Percentiles rank a stretch among this genome's conserved stretches.
Evolutionary conservation across 495 filamentous ascomycete genomes (phyloP).

Genomic region (Penicillium canariense): DNA sequence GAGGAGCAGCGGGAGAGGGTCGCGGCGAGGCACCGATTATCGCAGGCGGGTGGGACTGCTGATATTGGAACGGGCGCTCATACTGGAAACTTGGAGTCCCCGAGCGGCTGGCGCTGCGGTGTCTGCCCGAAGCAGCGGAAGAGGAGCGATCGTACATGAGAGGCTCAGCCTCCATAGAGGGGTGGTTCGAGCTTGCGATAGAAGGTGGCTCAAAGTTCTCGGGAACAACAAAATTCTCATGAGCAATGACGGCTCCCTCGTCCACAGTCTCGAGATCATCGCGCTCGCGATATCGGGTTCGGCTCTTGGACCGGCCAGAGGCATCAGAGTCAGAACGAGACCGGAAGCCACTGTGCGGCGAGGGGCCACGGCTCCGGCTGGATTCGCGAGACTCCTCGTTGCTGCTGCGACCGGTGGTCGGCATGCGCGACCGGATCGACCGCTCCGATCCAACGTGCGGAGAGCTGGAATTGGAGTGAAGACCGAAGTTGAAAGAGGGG

Average conservation of each 20-base stretch:
- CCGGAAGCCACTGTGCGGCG: conserved; percentile 32
- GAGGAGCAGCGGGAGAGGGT: conserved; percentile 50
- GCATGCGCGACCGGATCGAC: conserved; percentile 34
- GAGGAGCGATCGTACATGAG: conserved; percentile 35
- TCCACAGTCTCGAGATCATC: conserved; percentile 46
- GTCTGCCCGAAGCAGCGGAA: conserved; percentile 43
- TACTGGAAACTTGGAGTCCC: conserved; percentile 39
- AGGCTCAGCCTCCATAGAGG: conserved; percentile 40
- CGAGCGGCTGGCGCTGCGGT: conserved; percentile 50
- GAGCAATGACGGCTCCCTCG: conserved; percentile 30
- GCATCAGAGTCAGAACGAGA: conserved; percentile 61
- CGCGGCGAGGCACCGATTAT: conserved; percentile 51
- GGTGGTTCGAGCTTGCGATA: conserved; percentile 36
- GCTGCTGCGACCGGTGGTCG: conserved; percentile 34
- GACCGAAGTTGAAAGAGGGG: conserved; percentile 34
- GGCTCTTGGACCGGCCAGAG: conserved; percentile 54
- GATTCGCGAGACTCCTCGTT: conserved; percentile 43
- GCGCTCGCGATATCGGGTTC: conserved; percentile 45
- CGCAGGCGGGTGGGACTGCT: conserved; percentile 30
- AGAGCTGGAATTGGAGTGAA: conserved; percentile 43
- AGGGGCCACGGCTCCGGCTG: conserved; percentile 38
- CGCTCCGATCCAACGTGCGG: conserved; percentile 39
- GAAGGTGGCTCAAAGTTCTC: conserved; percentile 33
- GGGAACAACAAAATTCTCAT: conserved; percentile 25
- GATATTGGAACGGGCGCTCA: conserved; percentile 40